Conservation (phyloP, 345 rosid species). For the Gossypium herbaceum region DNA sequence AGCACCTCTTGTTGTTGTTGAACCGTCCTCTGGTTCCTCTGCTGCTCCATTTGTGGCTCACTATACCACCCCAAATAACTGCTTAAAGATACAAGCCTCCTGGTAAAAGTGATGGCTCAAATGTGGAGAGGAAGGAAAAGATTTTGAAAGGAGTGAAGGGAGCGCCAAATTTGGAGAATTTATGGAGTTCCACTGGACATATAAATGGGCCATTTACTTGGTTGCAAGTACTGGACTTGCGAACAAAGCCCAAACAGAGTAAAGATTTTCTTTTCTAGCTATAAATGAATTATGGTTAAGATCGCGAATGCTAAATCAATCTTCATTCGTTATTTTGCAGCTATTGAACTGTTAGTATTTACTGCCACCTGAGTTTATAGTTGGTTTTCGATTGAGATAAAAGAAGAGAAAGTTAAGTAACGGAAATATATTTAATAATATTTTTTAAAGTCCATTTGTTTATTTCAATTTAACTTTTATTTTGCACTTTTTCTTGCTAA, state of each 20-base stretch:
- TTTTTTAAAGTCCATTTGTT: too few relatives aligned
- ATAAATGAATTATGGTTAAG: too few relatives aligned
- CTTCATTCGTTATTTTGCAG: too few relatives aligned
- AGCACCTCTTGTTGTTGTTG: conserved; percentile 29
- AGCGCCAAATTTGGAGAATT: conserved; percentile 9
- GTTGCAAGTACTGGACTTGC: background rate
- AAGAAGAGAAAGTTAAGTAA: too few relatives aligned
- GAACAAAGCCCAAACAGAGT: background rate
- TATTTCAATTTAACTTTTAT: too few relatives aligned
- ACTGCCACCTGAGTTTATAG: too few relatives aligned
- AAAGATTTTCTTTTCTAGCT: background rate
- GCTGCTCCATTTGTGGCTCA: conserved; percentile 32
- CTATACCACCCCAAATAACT: background rate
- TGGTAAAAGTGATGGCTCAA: conserved; percentile 5
- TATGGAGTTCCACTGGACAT: too few relatives aligned
- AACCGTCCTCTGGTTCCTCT: conserved; percentile 24
- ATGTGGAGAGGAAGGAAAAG: conserved; percentile 35
- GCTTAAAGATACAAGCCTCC: background rate
- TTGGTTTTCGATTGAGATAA: too few relatives aligned
- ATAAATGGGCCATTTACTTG: background rate
- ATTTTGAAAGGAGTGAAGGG: conserved; percentile 17
- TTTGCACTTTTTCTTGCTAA: too few relatives aligned
- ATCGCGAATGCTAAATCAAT: too few relatives aligned
- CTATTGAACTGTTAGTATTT: too few relatives aligned
- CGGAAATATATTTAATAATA: too few relatives aligned